Base-by-base conservation (phyloP, 148 eudicot genomes). In the Rheum nobile region DNA sequence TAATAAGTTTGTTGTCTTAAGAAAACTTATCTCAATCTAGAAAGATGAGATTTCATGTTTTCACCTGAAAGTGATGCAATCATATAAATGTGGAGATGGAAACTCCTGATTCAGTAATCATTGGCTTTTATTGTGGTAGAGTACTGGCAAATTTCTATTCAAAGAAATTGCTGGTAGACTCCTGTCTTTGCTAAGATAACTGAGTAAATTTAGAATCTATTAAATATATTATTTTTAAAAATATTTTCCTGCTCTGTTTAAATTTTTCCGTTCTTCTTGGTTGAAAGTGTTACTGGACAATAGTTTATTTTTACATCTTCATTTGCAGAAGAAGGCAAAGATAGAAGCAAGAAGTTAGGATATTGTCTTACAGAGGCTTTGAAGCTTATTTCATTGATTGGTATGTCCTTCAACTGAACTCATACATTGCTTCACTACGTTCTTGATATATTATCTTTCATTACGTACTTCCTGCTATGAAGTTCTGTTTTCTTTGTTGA, bases 381-480 rank as follows among this genome's bases (percentile, higher is more conserved):
- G 75, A 96, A 96, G 83, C 94, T 96, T 68, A 90, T 96, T 67
- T 77, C 86, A 75, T 83, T 92, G 71, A 87, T 96, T 77, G 99
- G 99, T 96, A 85, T 65, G 71, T 78, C 48, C 26, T 74, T 46
- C 75, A 8, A 32, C 55, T 6, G 38, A 13, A 32, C 6, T 76
- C 22, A 5, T 47, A 19, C 19, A 9, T 29, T 48, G 43, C 43
- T 41, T 35, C 37, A 35, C 4, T 35, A 35, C 37, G 37, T 35
- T 35, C 37, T 35, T 35, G 4, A 35, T 35, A 35, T 35, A 4
- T 35, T 35, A 35, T 35, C 37, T 35, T 35, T 35, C 37, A 35
- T 35, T 8, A 5, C 10, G 43, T 41, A 41, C 43, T 41, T 8
- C 43, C 43, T 41, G 43, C 8, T 41, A 41, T 41, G 11, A 3